phyloP scores from a whole-genome alignment of 306 rosid species.

The Hippophae rhamnoides region DNA sequence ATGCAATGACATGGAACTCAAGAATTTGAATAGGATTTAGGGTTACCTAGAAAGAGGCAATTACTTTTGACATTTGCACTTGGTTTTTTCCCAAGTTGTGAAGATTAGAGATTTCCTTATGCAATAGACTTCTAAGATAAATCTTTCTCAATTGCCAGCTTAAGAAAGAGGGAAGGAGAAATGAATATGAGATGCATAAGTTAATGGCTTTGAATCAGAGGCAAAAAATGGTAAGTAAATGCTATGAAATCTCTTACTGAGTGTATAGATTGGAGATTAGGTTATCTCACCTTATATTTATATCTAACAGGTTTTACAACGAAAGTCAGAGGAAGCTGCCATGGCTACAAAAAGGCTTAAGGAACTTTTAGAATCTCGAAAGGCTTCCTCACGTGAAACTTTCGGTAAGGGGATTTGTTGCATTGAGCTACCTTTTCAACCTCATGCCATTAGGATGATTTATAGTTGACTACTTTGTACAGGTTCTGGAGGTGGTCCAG shows the following conservation, averaged over 20 bases:
- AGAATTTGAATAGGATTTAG: too few species aligned
- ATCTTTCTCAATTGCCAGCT: conserved; percentile 51
- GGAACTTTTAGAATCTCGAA: conserved; percentile 81
- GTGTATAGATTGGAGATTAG: too few species aligned
- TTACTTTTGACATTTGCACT: background rate
- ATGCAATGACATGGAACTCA: too few species aligned
- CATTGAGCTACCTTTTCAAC: conserved; percentile 7
- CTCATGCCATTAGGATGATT: conserved; percentile 6
- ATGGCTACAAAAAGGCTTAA: conserved; percentile 86
- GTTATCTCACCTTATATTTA: too few species aligned
- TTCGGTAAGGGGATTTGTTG: conserved; percentile 27
- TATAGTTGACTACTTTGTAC: conserved; percentile 10
- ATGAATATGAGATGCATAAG: conserved; percentile 96
- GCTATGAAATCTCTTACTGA: background rate
- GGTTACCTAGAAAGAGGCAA: background rate
- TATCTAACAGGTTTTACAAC: conserved; percentile 63
- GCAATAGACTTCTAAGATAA: background rate
- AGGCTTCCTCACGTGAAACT: conserved; percentile 63
- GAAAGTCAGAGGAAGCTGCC: conserved; percentile 95
- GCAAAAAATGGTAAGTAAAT: conserved; percentile 73
- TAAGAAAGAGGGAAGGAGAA: conserved; percentile 94
- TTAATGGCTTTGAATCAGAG: conserved; percentile 85
- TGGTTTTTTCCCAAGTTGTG: background rate
- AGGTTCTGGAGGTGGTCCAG: conserved; percentile 59
- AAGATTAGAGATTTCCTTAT: background rate